Evolutionary conservation across 2,329 filamentous ascomycete species (phyloP).

Genomic region (Beauveria scarabaeidicola): DNA sequence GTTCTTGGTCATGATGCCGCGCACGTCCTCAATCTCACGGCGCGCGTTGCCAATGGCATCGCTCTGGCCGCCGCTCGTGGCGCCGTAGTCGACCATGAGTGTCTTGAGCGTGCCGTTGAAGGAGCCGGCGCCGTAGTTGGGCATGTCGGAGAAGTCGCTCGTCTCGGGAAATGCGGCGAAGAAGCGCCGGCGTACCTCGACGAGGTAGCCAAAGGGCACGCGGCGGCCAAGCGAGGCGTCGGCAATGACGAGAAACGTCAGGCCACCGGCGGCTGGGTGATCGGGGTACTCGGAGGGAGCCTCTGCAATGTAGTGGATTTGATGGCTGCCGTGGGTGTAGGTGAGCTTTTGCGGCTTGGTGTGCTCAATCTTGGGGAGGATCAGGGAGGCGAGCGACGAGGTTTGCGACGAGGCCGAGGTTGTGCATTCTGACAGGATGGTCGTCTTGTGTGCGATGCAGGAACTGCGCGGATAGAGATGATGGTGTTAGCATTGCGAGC

Average conservation of each 20-base stretch:
- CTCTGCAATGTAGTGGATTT: conserved; percentile 93
- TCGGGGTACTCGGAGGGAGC: conserved; percentile 57
- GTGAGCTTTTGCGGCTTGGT: conserved; percentile 75
- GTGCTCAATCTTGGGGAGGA: conserved; percentile 92
- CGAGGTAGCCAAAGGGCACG: conserved; percentile 85
- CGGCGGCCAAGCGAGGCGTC: conserved; percentile 73
- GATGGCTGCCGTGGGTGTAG: conserved; percentile 83
- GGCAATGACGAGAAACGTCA: conserved; percentile 88
- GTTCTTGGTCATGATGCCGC: conserved; percentile 91
- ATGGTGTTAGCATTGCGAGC: background rate
- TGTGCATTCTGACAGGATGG: conserved; percentile 89
- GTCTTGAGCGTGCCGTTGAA: conserved; percentile 75
- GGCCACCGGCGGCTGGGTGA: conserved; percentile 60
- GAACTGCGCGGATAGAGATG: conserved; percentile 44
- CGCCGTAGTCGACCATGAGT: conserved; percentile 78
- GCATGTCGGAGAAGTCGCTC: conserved; percentile 68
- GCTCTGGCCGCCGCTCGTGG: conserved; percentile 62
- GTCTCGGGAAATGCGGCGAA: conserved; percentile 56
- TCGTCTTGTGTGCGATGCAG: conserved; percentile 89
- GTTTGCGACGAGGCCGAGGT: conserved; percentile 74
- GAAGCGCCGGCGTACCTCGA: conserved; percentile 86
- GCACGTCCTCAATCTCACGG: conserved; percentile 84
- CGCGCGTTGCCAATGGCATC: conserved; percentile 80
- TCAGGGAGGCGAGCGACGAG: conserved; percentile 80
- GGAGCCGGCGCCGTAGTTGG: conserved; percentile 79